A percentile compares a stretch with the other conserved stretches of the same genome.
These are phyloP conservation scores for Stentor roeselii DNA, from an alignment of 73 alveolate species.

Conservation along the genomic window DNA sequence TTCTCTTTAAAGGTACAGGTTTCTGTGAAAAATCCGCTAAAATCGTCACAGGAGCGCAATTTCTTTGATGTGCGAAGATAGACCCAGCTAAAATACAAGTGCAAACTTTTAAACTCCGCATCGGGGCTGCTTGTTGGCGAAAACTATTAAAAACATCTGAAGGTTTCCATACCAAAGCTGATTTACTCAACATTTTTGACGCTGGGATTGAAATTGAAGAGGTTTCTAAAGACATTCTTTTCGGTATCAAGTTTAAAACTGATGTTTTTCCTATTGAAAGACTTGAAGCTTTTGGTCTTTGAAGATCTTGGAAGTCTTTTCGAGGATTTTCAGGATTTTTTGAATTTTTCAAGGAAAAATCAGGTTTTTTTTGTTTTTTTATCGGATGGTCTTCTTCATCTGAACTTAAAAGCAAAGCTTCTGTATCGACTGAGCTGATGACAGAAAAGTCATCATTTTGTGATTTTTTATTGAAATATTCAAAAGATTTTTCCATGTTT, in stretches of 20 bases:
- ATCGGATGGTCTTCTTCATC: not conserved
- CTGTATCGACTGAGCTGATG: not conserved
- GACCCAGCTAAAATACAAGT: not conserved
- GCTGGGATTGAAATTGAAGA: not conserved
- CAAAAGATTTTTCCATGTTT: not conserved
- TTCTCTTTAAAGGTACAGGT: not conserved
- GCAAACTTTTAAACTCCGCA: not conserved
- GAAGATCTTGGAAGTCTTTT: not conserved
- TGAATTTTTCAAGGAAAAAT: no score
- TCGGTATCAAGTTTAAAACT: not conserved
- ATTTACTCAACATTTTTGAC: not conserved
- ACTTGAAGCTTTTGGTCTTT: not conserved
- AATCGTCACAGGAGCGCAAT: not conserved
- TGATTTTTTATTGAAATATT: not conserved
- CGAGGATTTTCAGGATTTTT: not conserved
- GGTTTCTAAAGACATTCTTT: not conserved
- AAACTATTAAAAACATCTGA: constrained; percentile 1
- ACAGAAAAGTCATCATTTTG: not conserved
- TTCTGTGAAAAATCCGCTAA: not conserved
- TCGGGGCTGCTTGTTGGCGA: not conserved
- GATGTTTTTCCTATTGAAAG: not conserved
- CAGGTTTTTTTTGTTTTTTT: not conserved
- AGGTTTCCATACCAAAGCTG: not conserved
- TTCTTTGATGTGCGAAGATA: not conserved
- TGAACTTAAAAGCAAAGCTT: not conserved